These are phyloP conservation scores for Chlorella sp. DNA, from an alignment of 139 green algal genomes.

Conservation along the genomic window DNA sequence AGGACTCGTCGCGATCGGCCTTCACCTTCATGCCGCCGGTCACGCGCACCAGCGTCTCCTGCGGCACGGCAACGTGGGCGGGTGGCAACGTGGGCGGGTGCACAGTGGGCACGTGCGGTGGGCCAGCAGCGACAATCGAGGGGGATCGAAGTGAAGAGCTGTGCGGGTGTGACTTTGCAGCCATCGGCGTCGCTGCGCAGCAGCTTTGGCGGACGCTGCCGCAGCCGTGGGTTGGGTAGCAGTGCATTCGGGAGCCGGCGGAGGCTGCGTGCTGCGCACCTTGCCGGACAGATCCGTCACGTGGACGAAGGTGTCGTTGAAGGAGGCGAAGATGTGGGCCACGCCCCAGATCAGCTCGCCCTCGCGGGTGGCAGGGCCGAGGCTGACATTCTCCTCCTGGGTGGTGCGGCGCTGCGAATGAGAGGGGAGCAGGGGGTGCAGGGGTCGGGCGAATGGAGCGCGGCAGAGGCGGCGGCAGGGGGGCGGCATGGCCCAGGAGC, in stretches of 20 bases:
- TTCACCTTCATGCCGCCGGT: conserved; percentile 99
- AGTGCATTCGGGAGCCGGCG: too few species aligned
- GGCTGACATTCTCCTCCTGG: conserved; percentile 73
- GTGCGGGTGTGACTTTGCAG: too few species aligned
- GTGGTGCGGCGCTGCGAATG: neutral
- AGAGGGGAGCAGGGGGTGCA: too few species aligned
- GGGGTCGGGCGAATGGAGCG: too few species aligned
- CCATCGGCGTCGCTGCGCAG: too few species aligned
- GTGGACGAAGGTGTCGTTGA: conserved; percentile 99
- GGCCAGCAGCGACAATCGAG: neutral
- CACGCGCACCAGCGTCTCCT: conserved; percentile 94
- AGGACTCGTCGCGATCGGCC: conserved; percentile 99
- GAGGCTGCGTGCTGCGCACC: neutral
- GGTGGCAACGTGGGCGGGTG: too few species aligned
- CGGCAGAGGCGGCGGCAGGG: too few species aligned
- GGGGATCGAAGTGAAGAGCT: too few species aligned
- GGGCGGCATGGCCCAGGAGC: too few species aligned
- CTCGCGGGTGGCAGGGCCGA: conserved; percentile 82
- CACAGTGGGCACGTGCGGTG: neutral
- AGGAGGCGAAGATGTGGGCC: conserved; percentile 99
- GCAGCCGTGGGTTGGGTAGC: too few species aligned
- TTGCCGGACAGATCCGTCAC: conserved; percentile 99
- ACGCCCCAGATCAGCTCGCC: conserved; percentile 98
- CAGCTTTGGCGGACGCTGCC: too few species aligned
- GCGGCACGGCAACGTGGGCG: neutral